A percentile compares a stretch with the other conserved stretches of the same genome.
Conservation (phyloP, 352 stramenopile genomes). For the Plasmopara muralis region DNA sequence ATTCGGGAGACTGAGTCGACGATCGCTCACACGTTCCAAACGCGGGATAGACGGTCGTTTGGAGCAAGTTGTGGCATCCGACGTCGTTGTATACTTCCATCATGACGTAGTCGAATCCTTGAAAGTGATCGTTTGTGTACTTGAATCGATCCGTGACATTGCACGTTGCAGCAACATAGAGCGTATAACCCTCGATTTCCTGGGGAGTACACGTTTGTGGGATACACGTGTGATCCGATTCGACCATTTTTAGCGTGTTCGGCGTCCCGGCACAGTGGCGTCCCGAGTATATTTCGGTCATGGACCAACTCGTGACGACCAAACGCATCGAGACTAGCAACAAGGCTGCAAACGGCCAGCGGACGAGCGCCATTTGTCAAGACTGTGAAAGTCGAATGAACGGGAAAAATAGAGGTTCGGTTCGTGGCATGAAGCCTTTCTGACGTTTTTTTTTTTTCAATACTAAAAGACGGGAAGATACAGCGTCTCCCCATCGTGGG, state of each 20-base stretch:
- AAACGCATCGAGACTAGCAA: conserved; percentile 8
- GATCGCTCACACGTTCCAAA: conserved; percentile 24
- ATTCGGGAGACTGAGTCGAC: conserved; percentile 16
- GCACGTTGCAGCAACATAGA: conserved; percentile 20
- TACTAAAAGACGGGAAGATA: no score
- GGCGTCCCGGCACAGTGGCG: conserved; percentile 27
- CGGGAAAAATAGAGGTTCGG: neutral
- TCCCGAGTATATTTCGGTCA: conserved; percentile 22
- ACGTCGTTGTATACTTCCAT: conserved; percentile 25
- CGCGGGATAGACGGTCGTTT: conserved; percentile 24
- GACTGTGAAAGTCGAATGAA: conserved; percentile 17
- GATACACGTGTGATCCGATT: no score
- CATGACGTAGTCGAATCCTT: conserved; percentile 24
- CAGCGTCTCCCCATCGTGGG: no score
- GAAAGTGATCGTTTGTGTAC: conserved; percentile 19
- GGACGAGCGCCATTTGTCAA: conserved; percentile 12
- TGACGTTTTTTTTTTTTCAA: no score
- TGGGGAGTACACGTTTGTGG: conserved; percentile 14
- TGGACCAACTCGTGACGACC: conserved; percentile 16
- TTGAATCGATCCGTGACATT: conserved; percentile 27
- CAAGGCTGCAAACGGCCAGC: conserved; percentile 8
- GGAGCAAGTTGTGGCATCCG: conserved; percentile 16
- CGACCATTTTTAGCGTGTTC: conserved; percentile 23
- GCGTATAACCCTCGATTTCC: conserved; percentile 17
- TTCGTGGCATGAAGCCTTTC: no score